A percentile compares a stretch with the other conserved stretches of the same genome.
Conservation (phyloP, 768 basidiomycete species). For the Suillus decipiens region DNA sequence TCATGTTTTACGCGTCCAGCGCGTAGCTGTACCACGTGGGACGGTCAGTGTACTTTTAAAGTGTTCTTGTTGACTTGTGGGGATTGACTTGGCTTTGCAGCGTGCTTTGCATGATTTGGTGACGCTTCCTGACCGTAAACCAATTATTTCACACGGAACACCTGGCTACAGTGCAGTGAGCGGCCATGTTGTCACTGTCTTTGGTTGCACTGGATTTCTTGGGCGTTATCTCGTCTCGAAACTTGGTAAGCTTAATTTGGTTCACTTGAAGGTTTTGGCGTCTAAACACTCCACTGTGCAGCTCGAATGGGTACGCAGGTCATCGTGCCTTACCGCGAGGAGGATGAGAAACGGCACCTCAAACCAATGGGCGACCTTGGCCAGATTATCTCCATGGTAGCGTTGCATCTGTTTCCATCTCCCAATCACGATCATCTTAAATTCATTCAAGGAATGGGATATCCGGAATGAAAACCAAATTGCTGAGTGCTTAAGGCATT, state of each 20-base stretch:
- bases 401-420: constrained; percentile 19
- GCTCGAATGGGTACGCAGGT: constrained; percentile 93
- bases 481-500: constrained; percentile 90
- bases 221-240: constrained; percentile 94
- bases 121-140: constrained; percentile 57
- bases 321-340: constrained; percentile 92
- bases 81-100: constrained; percentile 37
- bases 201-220: constrained; percentile 94
- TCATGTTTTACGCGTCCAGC: constrained; percentile 54
- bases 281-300: constrained; percentile 30
- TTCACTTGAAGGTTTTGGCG: constrained; percentile 6
- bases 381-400: constrained; percentile 92
- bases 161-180: constrained; percentile 85
- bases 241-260: constrained; percentile 60
- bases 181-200: constrained; percentile 94
- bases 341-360: constrained; percentile 87
- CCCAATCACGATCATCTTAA: constrained; percentile 4
- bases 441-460: constrained; percentile 83
- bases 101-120: constrained; percentile 75
- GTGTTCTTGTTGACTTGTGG: neutral
- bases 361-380: constrained; percentile 96
- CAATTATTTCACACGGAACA: constrained; percentile 74
- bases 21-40: constrained; percentile 45
- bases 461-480: constrained; percentile 88
- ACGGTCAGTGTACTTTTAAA: constrained; percentile 40